Evolutionary conservation across 2,329 filamentous ascomycete genomes (phyloP), one percentile per base, ranked within the genome.

Genomic region (Elsinoe arachidis): DNA sequence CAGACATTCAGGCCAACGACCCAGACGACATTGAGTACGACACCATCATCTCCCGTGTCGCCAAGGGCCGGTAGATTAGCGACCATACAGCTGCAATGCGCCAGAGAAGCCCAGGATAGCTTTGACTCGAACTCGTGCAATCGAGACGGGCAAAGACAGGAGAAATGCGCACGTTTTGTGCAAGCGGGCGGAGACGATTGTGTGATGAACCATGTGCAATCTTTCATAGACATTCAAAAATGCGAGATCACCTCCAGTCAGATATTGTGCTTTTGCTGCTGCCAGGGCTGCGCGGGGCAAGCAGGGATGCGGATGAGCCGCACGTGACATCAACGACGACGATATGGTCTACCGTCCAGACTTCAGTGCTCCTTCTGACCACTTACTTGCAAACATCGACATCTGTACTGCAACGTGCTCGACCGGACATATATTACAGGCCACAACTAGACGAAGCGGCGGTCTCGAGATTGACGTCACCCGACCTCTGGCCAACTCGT

Each of bases 1-100:
- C 78, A 66, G 88, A 92, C 72, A 80, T 91, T 67, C 88, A 93
- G 79, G 88, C 87, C 77, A 91, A 91, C 78, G 88, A 92, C 73
- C 74, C 76, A 65, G 86, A 90, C 73, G 88, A 92, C 73, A 87
- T 93, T 69, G 87, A 91, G 77, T 85, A 83, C 73, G 83, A 87
- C 63, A 80, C 78, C 68, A 79, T 92, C 70, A 76, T 90, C 73
- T 65, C 64, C 62, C 70, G 72, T 60, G 76, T 77, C 59, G 73
- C 73, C 70, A 78, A 77, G 73, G 76, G 76, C 60, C 76, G 76
- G 65, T 78, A 76, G 72, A 65, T 53, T 12, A 37, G n/a, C 46
- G 17, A n/a, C 11, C 14, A 53, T 4, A 15, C 33, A 17, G 9
- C 17, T 53, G 19, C 14, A 39, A 34, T 21, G 49, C 49, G 17